Evolutionary conservation across 805 yeast species (phyloP).

Genomic region (Hemisphaericaspora nanyangensis): DNA sequence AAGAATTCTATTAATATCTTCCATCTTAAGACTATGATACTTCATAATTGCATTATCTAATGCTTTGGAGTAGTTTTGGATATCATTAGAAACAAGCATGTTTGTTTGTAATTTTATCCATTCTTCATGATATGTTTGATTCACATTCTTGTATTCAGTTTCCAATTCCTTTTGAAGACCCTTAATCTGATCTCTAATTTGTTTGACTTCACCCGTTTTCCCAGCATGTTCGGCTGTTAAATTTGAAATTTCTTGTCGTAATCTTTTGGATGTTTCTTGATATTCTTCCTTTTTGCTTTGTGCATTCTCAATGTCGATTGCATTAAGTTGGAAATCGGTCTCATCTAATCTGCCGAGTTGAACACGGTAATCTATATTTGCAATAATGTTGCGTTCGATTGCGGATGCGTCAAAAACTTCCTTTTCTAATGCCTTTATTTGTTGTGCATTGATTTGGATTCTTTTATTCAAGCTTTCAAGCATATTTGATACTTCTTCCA

Average conservation of each 20-base stretch:
- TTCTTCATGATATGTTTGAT: constrained; percentile 59
- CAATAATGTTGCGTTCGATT: constrained; percentile 59
- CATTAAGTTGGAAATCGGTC: constrained; percentile 36
- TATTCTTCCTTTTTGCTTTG: constrained; percentile 57
- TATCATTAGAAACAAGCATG: constrained; percentile 72
- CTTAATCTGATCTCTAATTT: constrained; percentile 67
- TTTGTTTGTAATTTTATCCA: constrained; percentile 76
- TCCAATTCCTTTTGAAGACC: constrained; percentile 55
- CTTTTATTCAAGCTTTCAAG: constrained; percentile 12
- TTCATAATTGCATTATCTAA: constrained; percentile 92
- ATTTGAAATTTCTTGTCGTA: constrained; percentile 48
- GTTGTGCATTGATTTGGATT: constrained; percentile 19
- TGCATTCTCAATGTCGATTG: constrained; percentile 54
- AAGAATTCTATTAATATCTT: constrained; percentile 80
- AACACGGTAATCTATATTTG: constrained; percentile 57
- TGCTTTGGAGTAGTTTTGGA: constrained; percentile 77
- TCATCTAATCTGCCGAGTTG: constrained; percentile 35
- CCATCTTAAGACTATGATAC: constrained; percentile 87
- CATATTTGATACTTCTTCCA: constrained; percentile 19
- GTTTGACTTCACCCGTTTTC: constrained; percentile 81
- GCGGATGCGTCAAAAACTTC: constrained; percentile 53
- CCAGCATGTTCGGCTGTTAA: constrained; percentile 67
- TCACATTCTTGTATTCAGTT: constrained; percentile 69
- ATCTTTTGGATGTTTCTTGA: constrained; percentile 49
- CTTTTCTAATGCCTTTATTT: constrained; percentile 32